Evolutionary conservation across 2,329 filamentous ascomycete species (phyloP).

Genomic region (Monosporascus cannonballus): DNA sequence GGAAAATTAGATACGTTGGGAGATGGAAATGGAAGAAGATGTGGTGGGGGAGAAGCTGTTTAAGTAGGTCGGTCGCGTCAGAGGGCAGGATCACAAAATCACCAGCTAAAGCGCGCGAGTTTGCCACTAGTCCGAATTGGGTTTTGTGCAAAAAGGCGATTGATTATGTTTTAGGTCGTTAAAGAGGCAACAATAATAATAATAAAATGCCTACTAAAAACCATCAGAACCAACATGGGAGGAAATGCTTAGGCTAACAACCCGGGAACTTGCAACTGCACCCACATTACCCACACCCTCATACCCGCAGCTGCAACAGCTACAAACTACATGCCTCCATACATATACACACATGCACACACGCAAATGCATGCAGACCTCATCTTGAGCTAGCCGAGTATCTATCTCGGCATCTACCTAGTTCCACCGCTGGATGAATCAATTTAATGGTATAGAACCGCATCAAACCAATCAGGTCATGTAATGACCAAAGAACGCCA

Average conservation of each 20-base stretch:
- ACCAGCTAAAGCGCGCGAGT: conserved; percentile 13
- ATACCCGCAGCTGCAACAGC: too few species aligned
- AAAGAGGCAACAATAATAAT: too few species aligned
- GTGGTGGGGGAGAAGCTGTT: conserved; percentile 26
- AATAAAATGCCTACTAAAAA: too few species aligned
- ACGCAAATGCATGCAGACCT: too few species aligned
- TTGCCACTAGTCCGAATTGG: conserved; percentile 19
- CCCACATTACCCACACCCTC: too few species aligned
- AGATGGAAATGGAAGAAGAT: conserved; percentile 31
- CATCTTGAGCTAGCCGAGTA: not conserved
- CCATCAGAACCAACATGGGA: too few species aligned
- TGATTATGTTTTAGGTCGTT: not conserved
- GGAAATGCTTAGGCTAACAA: not conserved
- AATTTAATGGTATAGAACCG: too few species aligned
- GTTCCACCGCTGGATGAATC: not conserved
- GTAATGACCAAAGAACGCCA: not conserved
- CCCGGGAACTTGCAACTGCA: not conserved
- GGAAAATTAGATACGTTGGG: conserved; percentile 17
- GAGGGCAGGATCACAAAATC: conserved; percentile 19
- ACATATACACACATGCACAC: too few species aligned
- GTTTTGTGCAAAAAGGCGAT: conserved; percentile 6
- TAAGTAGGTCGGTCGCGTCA: conserved; percentile 29
- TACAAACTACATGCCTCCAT: too few species aligned
- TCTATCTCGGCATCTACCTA: not conserved
- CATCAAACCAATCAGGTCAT: not conserved